Percentiles rank a stretch among this genome's conserved stretches.
phyloP scores from a whole-genome alignment of 305 asterid genomes.

The Fraxinus albicans region DNA sequence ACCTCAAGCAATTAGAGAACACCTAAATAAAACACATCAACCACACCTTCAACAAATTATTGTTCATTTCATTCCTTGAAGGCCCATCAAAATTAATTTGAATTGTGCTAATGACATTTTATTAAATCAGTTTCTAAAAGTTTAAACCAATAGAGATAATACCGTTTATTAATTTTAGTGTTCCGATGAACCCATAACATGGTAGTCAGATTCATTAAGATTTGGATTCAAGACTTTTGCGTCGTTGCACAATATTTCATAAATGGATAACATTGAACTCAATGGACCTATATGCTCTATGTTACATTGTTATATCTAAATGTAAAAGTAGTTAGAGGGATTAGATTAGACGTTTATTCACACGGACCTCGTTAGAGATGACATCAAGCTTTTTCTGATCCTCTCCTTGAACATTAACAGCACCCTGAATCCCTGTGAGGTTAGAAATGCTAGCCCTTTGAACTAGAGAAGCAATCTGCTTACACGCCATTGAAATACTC shows the following conservation, averaged over 20 bases:
- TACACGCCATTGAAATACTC: constrained; percentile 92
- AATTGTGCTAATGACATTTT: not conserved
- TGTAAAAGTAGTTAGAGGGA: not conserved
- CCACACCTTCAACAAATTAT: not conserved
- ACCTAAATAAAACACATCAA: constrained; percentile 33
- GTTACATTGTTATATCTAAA: not conserved
- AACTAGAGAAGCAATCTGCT: constrained; percentile 84
- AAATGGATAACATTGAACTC: not conserved
- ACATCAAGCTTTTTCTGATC: constrained; percentile 98
- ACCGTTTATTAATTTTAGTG: not conserved
- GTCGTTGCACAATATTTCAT: not conserved
- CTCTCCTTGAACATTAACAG: constrained; percentile 90
- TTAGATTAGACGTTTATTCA: not conserved
- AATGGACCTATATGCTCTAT: not conserved
- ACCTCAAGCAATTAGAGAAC: constrained; percentile 83
- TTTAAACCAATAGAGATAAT: not conserved
- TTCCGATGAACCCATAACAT: not conserved
- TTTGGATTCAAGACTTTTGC: not conserved
- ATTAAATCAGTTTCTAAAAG: not conserved
- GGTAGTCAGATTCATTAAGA: not conserved
- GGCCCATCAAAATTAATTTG: not conserved
- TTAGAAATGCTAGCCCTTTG: constrained; percentile 87
- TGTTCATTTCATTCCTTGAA: not conserved
- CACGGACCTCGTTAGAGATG: constrained; percentile 37
- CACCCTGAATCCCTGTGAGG: constrained; percentile 90